These are phyloP conservation scores for Triticum aestivum DNA, from an alignment of 176 grass and related monocot species.

Conservation along the genomic window DNA sequence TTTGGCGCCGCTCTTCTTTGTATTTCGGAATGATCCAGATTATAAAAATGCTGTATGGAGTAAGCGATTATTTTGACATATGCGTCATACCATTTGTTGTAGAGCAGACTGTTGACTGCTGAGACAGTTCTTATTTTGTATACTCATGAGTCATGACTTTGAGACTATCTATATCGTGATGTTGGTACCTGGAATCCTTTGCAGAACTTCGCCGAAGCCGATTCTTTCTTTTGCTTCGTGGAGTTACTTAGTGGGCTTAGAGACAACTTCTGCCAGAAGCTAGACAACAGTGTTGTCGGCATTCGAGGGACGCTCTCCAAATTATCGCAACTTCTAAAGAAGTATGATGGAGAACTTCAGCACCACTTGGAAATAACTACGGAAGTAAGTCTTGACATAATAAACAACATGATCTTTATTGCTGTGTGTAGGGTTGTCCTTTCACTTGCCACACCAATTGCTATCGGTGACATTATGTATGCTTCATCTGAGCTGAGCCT, in stretches of 20 bases:
- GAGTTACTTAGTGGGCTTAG: slow-evolving; percentile 79
- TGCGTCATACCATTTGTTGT: background rate
- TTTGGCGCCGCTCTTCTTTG: slow-evolving; percentile 76
- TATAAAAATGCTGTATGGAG: slow-evolving; percentile 81
- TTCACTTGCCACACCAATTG: background rate
- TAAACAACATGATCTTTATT: background rate
- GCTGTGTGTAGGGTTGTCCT: slow-evolving; percentile 7
- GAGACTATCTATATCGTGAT: background rate
- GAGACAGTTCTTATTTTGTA: background rate
- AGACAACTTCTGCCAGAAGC: slow-evolving; percentile 92
- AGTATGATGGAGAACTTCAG: slow-evolving; percentile 73
- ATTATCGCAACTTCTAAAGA: slow-evolving; percentile 59
- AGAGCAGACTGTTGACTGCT: slow-evolving; percentile 7
- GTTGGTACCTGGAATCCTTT: slow-evolving; percentile 16
- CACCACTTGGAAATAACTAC: slow-evolving; percentile 74
- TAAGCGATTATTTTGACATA: slow-evolving; percentile 37
- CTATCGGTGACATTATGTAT: background rate
- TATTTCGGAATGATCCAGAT: slow-evolving; percentile 82
- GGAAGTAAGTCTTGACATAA: slow-evolving; percentile 51
- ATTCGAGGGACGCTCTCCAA: slow-evolving; percentile 76
- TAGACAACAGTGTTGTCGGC: slow-evolving; percentile 82
- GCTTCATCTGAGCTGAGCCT: background rate
- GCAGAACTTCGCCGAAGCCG: slow-evolving; percentile 71
- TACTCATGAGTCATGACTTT: background rate
- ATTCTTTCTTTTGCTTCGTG: slow-evolving; percentile 90